These are phyloP conservation scores for Verticillium dahliae DNA, from an alignment of 2,329 filamentous ascomycete species.

Conservation along the genomic window DNA sequence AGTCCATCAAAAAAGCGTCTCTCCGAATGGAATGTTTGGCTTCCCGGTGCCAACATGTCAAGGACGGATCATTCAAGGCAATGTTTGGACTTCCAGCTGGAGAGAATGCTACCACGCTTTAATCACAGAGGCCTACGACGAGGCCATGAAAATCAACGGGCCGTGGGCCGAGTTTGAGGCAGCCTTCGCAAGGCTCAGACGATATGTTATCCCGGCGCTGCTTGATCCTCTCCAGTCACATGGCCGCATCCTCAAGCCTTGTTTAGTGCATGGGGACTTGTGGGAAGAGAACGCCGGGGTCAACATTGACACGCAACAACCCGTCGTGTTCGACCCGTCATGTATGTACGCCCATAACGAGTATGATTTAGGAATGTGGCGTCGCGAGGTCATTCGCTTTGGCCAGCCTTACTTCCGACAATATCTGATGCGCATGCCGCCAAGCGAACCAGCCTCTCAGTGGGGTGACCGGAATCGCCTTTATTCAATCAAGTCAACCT, in stretches of 20 bases:
- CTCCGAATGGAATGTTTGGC: neutral
- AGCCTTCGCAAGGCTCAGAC: slow-evolving; percentile 12
- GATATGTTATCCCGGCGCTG: slow-evolving; percentile 21
- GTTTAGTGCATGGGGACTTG: slow-evolving; percentile 23
- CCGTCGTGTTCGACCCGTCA: slow-evolving; percentile 24
- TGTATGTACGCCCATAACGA: slow-evolving; percentile 25
- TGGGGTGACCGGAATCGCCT: slow-evolving; percentile 17
- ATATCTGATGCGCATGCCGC: slow-evolving; percentile 13
- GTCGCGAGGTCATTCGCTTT: neutral
- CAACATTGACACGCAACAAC: slow-evolving; percentile 17
- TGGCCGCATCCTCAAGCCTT: slow-evolving; percentile 21
- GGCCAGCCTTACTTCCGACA: slow-evolving; percentile 11
- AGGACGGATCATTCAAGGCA: slow-evolving; percentile 21
- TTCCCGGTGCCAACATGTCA: slow-evolving; percentile 26
- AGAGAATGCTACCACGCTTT: slow-evolving; percentile 22
- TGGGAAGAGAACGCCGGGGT: slow-evolving; percentile 25
- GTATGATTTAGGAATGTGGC: slow-evolving; percentile 20
- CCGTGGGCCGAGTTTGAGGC: slow-evolving; percentile 14
- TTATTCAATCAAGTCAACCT: slow-evolving; percentile 5
- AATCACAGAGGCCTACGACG: neutral
- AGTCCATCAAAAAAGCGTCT: neutral
- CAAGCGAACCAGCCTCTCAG: slow-evolving; percentile 15
- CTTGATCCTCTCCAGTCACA: slow-evolving; percentile 20
- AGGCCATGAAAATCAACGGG: neutral
- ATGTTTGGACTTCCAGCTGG: slow-evolving; percentile 29